Evolutionary conservation across 164 flowering plant species (phyloP).

Genomic region (Vitis cinerea): DNA sequence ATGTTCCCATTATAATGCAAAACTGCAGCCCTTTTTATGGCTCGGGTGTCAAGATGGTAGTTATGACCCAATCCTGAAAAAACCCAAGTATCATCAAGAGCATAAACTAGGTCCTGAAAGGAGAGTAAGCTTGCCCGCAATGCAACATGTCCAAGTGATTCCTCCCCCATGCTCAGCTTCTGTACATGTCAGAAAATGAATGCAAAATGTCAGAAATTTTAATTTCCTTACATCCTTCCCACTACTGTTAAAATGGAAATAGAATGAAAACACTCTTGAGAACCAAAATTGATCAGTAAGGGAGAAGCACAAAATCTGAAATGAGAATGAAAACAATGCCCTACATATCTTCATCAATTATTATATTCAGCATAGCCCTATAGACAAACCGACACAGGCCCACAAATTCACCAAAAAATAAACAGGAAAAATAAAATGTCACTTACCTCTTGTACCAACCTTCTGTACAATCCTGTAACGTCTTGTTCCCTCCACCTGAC

Average conservation of each 20-base stretch:
- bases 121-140: slow-evolving; percentile 63
- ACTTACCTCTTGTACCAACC: slow-evolving; percentile 55
- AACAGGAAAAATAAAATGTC: neutral
- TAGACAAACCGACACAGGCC: too few species aligned
- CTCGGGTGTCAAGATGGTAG: slow-evolving; percentile 37
- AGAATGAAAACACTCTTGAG: neutral
- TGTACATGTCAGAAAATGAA: slow-evolving; percentile 9
- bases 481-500: slow-evolving; percentile 71
- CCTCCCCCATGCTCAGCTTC: slow-evolving; percentile 26
- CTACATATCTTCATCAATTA: too few species aligned
- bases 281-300: neutral
- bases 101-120: slow-evolving; percentile 58
- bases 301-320: too few species aligned
- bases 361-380: too few species aligned
- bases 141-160: slow-evolving; percentile 30
- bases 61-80: slow-evolving; percentile 82
- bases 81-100: slow-evolving; percentile 62
- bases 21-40: slow-evolving; percentile 56
- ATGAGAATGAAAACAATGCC: too few species aligned
- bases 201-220: neutral
- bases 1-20: slow-evolving; percentile 91
- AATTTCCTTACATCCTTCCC: neutral
- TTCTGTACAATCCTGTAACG: slow-evolving; percentile 49
- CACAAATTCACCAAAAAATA: too few species aligned
- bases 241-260: too few species aligned